Conservation (phyloP, 345 rosid species). For the Salix caprea region DNA sequence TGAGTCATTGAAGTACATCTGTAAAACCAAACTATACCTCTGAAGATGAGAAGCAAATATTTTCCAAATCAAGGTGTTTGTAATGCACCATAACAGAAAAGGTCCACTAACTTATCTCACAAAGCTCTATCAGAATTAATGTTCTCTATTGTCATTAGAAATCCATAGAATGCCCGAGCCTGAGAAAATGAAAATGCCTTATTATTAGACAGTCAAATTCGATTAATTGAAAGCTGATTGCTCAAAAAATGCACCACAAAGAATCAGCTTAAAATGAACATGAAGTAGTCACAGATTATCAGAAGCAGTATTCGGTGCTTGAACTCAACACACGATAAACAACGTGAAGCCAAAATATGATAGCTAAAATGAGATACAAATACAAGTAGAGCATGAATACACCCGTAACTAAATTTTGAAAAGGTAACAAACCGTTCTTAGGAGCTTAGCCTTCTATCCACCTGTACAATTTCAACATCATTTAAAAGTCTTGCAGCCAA, state of each 20-base stretch:
- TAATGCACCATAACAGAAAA: background rate
- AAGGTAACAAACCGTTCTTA: no score
- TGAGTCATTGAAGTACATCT: constrained; percentile 80
- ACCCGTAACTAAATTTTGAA: no score
- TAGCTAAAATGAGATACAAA: background rate
- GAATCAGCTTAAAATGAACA: no score
- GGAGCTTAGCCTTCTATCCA: no score
- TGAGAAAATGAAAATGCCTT: constrained; percentile 26
- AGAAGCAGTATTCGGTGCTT: no score
- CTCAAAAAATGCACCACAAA: no score
- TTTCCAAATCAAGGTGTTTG: constrained; percentile 10
- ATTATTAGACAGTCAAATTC: constrained; percentile 18
- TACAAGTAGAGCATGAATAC: background rate
- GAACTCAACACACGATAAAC: background rate
- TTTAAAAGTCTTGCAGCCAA: no score
- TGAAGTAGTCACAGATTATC: no score
- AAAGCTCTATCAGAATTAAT: constrained; percentile 64
- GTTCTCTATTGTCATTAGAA: constrained; percentile 94
- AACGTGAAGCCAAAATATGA: background rate
- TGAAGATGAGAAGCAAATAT: constrained; percentile 19
- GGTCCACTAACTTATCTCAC: background rate
- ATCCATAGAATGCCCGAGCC: constrained; percentile 94
- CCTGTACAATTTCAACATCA: no score
- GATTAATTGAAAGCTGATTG: background rate
- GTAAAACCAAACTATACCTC: constrained; percentile 93